phyloP scores from a whole-genome alignment of 768 basidiomycete species.

The Trametes gibbosa region DNA sequence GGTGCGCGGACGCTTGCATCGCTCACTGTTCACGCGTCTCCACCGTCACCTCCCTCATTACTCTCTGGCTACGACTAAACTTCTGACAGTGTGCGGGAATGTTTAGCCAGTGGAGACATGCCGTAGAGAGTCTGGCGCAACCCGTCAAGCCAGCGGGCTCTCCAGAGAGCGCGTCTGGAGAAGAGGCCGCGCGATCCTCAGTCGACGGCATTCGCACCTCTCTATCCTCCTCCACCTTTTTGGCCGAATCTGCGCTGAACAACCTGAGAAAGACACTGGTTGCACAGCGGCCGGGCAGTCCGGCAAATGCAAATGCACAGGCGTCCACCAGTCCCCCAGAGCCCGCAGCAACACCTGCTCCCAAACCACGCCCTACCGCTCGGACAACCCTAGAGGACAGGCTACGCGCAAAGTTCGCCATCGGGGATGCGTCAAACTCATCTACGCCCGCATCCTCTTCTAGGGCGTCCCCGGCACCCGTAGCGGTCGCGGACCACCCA shows the following conservation, averaged over 20 bases:
- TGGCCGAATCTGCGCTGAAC: constrained; percentile 58
- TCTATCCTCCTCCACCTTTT: constrained; percentile 46
- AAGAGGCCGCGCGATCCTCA: constrained; percentile 27
- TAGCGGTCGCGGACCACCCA: constrained; percentile 30
- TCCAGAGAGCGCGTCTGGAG: constrained; percentile 27
- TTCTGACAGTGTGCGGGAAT: constrained; percentile 33
- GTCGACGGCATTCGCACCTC: constrained; percentile 31
- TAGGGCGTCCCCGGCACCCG: constrained; percentile 41
- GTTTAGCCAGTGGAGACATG: constrained; percentile 74
- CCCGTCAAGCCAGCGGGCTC: constrained; percentile 31
- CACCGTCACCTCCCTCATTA: not conserved
- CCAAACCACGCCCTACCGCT: constrained; percentile 18
- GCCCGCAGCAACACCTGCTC: constrained; percentile 16
- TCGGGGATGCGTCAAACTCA: constrained; percentile 50
- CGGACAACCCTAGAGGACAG: constrained; percentile 75
- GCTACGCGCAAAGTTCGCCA: constrained; percentile 62
- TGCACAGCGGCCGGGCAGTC: constrained; percentile 47
- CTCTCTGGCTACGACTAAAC: not conserved
- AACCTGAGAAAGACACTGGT: constrained; percentile 65
- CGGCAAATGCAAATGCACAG: constrained; percentile 30
- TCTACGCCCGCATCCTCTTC: constrained; percentile 42
- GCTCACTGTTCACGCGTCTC: not conserved
- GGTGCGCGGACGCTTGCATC: not conserved
- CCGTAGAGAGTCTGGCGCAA: constrained; percentile 67
- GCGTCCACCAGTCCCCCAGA: constrained; percentile 28